Percentiles rank a stretch among this genome's conserved stretches.
Evolutionary conservation across 108 stramenopile species (phyloP).

Genomic region (Nitzschia sp.): DNA sequence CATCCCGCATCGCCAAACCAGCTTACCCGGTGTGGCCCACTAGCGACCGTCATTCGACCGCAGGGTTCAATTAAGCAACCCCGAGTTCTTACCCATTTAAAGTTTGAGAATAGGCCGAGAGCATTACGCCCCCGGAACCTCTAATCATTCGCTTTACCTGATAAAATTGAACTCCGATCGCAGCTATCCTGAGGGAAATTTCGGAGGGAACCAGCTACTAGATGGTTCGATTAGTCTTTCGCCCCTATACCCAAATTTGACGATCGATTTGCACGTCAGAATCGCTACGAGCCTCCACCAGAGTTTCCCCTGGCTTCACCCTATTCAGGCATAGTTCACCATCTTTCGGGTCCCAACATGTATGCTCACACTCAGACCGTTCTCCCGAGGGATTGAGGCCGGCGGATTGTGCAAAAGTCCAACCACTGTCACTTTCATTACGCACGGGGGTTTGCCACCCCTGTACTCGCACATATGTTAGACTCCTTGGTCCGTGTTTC

Average conservation of each 20-base stretch:
- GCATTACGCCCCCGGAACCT: constrained; percentile 90
- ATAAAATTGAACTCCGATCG: constrained; percentile 87
- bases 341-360: constrained; percentile 95
- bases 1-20: constrained; percentile 97
- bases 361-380: constrained; percentile 93
- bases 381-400: constrained; percentile 83
- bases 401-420: constrained; percentile 87
- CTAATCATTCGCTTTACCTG: constrained; percentile 99
- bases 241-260: constrained; percentile 97
- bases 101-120: constrained; percentile 97
- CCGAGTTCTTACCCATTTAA: constrained; percentile 94
- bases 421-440: constrained; percentile 92
- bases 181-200: constrained; percentile 97
- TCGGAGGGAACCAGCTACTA: constrained; percentile 97
- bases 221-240: constrained; percentile 98
- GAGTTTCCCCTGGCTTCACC: constrained; percentile 96
- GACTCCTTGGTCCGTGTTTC: constrained; percentile 98
- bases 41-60: constrained; percentile 91
- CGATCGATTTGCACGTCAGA: constrained; percentile 96
- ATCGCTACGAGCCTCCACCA: constrained; percentile 95
- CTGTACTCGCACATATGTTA: constrained; percentile 93
- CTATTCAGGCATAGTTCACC: constrained; percentile 98
- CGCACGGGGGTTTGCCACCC: constrained; percentile 87
- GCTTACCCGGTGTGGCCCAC: constrained; percentile 97
- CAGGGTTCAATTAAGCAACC: constrained; percentile 93